These are phyloP conservation scores for Pseudogymnoascus sp. DNA, from an alignment of 2,329 filamentous ascomycete genomes.

Conservation along the genomic window DNA sequence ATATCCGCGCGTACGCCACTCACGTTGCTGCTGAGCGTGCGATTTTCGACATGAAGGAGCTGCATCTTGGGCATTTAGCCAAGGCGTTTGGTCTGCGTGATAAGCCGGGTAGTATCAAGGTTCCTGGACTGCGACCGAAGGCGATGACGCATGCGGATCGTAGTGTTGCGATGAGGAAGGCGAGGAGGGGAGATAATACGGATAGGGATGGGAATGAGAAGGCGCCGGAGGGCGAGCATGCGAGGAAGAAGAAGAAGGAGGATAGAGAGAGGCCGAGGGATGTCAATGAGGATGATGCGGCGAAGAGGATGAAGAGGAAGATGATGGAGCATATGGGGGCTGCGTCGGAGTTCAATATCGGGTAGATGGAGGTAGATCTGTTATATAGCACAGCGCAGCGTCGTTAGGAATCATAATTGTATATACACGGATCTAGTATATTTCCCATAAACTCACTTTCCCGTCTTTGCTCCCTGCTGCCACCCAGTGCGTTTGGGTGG, in stretches of 20 bases:
- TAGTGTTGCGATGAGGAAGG: slow-evolving; percentile 32
- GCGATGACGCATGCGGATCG: slow-evolving; percentile 35
- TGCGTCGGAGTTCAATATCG: slow-evolving; percentile 63
- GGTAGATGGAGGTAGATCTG: slow-evolving; percentile 31
- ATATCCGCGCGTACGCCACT: slow-evolving; percentile 90
- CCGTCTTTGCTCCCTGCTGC: slow-evolving; percentile 90
- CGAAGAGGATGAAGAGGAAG: slow-evolving; percentile 59
- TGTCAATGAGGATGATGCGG: slow-evolving; percentile 50
- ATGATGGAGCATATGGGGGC: slow-evolving; percentile 50
- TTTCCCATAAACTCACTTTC: slow-evolving; percentile 91
- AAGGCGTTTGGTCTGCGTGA: slow-evolving; percentile 91
- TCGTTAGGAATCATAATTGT: neutral
- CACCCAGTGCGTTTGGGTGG: slow-evolving; percentile 75
- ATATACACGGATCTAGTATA: slow-evolving; percentile 51
- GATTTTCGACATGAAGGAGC: slow-evolving; percentile 84
- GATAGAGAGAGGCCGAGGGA: slow-evolving; percentile 34
- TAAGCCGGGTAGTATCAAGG: slow-evolving; percentile 74
- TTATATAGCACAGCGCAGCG: slow-evolving; percentile 1
- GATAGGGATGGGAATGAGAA: slow-evolving; percentile 23
- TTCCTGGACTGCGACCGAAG: slow-evolving; percentile 37
- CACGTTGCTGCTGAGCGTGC: slow-evolving; percentile 78
- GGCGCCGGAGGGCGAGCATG: slow-evolving; percentile 27
- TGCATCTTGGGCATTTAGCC: slow-evolving; percentile 88
- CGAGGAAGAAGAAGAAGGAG: slow-evolving; percentile 31
- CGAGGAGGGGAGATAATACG: slow-evolving; percentile 23